Evolutionary conservation across 257 asterid species (phyloP).

Genomic region (Solanum neorickii): DNA sequence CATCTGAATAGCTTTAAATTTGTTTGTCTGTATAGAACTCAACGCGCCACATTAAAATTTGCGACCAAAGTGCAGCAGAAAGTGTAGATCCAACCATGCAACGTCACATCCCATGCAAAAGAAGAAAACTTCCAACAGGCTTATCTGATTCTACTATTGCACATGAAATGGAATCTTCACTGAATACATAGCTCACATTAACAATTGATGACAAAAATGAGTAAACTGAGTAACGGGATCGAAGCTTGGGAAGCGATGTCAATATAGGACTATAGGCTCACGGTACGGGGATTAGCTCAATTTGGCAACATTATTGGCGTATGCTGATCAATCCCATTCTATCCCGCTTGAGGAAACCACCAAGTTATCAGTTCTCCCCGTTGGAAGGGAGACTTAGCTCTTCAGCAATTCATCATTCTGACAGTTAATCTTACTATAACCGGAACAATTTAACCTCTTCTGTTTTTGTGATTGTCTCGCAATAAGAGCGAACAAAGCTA

Average conservation of each 20-base stretch:
- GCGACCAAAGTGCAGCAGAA: background rate
- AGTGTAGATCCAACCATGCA: background rate
- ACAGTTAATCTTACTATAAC: background rate
- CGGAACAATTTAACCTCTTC: background rate
- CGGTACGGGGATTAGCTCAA: background rate
- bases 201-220: background rate
- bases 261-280: background rate
- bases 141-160: background rate
- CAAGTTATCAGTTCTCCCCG: background rate
- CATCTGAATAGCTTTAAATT: background rate
- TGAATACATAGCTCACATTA: background rate
- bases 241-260: background rate
- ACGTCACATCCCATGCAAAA: background rate
- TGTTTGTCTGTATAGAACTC: background rate
- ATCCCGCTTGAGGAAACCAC: background rate
- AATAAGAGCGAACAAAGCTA: background rate
- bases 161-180: background rate
- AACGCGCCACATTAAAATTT: background rate
- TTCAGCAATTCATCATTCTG: background rate
- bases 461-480: background rate
- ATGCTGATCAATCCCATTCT: background rate
- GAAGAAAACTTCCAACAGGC: background rate
- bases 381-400: background rate
- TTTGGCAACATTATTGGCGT: background rate
- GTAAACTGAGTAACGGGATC: background rate